Base-by-base conservation (phyloP, 768 basidiomycete species). In the Trametes coccinea region DNA sequence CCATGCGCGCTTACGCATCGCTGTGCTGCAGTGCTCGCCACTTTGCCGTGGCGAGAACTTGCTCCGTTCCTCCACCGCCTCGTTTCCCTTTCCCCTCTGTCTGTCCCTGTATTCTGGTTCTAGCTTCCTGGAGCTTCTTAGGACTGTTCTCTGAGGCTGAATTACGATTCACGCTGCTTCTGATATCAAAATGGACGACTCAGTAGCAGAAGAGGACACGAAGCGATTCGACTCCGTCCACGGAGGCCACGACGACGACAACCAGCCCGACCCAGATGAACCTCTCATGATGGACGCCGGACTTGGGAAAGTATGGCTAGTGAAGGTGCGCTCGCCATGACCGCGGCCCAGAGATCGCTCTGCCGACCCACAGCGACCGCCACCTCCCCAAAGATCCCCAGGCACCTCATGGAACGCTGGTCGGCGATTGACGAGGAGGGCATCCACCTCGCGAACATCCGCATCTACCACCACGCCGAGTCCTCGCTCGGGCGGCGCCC, bases 371-470 rank as follows among this genome's bases (percentile, higher is more conserved):
- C 53, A 54, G 27, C 37, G 33, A 45, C 2, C 52, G 31, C 16
- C 37, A 5, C n/a, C 33, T 45, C 48, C 53, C 41, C 7, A 43
- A 75, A 93, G 92, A 86, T 96, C 46, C 95, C 94, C 0, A 89
- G 89, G 70, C 90, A 89, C 71, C 78, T 97, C 55, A 84, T 95
- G 79, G 88, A 93, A 65, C 82, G 88, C 37, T 98, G 95, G 95
- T 77, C 85, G n/a, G 76, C 84, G 33, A 82, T 93, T 44, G 79
- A 86, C 63, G 81, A 81, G 4, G 90, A 92, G 59, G 90, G 89
- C 63, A 76, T 90, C 3, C 88, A 93, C 63, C 83, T 97, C 1
- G 95, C 93, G 6, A 90, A 88, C 7, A 82, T 98, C 55, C 86
- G 94, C 0, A 86, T 97, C 11, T 96, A 93, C 75, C 79, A 79